Evolutionary conservation across 768 basidiomycete species (phyloP), one percentile per base, ranked within the genome.

Genomic region (Mycena venus): DNA sequence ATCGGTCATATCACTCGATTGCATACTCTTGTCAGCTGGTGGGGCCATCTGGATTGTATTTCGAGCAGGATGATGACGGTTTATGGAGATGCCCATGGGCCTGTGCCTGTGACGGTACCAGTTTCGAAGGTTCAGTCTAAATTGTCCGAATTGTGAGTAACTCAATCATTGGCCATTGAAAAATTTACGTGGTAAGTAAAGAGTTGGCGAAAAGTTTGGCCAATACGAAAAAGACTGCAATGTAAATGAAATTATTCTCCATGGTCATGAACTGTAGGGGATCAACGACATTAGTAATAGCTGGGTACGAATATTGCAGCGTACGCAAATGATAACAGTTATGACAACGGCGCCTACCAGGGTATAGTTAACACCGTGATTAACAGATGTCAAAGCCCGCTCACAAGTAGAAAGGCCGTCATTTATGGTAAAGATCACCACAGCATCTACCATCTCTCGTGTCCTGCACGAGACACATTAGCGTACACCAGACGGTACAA

Each of bases 141-240:
- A 44, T 23, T 29, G 51, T 53, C 9, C 12, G 23, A 11, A 53
- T 7, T 21, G 4, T 49, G 1, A 23, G 19, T 31, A 5, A 56
- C 3, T 15, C 25, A 56, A 56, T 56, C 6, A 7, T 3, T 11
- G 29, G 25, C n/a, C 31, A 8, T 29, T 29, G 29, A 19, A 17
- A 31, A 31, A 32, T 19, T 15, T 63, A 73, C 55, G 73, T 74
- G 2, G 73, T 61, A 36, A 74, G 73, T 3, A 69, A n/a, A 17
- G 67, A 74, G n/a, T 74, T 74, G 1, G 73, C 34, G 40, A 55
- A 74, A 14, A 74, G 29, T 36, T 73, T 73, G 17, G 67, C 61
- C 5, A 68, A 49, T 17, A 55, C 58, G 23, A 74, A 59, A 27
- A 58, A 74, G 21, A 74, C 25, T 21, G 31, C 38, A 1, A 69